A percentile compares a stretch with the other conserved stretches of the same genome.
Conservation (phyloP, 306 rosid genomes). For the Betula pendula region DNA sequence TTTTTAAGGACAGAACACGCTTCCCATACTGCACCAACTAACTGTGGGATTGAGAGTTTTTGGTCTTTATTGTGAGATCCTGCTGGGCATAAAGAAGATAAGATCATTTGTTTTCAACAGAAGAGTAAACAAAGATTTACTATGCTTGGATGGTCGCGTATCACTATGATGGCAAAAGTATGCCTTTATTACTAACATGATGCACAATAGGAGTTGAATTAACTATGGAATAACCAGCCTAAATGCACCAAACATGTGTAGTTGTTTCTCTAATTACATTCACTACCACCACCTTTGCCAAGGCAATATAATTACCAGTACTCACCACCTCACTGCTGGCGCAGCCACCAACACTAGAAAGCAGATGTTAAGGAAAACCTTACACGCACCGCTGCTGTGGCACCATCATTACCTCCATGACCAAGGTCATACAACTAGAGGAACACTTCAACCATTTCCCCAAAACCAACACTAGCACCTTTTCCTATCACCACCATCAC, state of each 20-base stretch:
- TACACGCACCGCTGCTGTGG: neutral
- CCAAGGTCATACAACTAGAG: no score
- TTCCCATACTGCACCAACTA: constrained; percentile 86
- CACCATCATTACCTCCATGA: neutral
- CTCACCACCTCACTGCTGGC: neutral
- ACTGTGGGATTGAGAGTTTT: constrained; percentile 57
- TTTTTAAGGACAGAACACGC: constrained; percentile 78
- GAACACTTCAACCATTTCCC: no score
- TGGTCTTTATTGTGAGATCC: constrained; percentile 49
- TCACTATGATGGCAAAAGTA: neutral
- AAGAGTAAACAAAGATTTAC: neutral
- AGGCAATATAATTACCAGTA: neutral
- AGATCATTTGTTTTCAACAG: constrained; percentile 4
- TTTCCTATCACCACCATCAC: no score
- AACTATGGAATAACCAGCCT: neutral
- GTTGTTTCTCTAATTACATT: neutral
- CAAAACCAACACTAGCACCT: no score
- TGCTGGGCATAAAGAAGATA: constrained; percentile 39
- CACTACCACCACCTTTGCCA: neutral
- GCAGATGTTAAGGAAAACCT: neutral
- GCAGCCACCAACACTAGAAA: neutral
- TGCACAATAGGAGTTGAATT: neutral
- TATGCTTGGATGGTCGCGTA: neutral
- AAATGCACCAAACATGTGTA: neutral
- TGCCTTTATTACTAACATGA: neutral